Evolutionary conservation across 495 filamentous ascomycete genomes (phyloP).

Genomic region (Aspergillus campestris): DNA sequence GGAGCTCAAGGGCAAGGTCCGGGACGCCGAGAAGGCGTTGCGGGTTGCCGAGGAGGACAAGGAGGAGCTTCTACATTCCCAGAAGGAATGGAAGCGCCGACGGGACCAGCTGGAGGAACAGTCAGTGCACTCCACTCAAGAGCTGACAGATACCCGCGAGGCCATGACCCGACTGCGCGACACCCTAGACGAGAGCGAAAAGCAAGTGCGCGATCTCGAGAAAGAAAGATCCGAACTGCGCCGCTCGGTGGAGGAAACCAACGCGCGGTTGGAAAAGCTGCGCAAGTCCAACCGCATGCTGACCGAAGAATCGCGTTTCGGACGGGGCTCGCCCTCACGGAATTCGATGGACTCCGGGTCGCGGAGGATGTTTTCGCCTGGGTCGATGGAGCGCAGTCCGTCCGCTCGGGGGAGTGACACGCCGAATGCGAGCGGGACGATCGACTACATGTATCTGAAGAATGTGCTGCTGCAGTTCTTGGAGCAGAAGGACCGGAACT

Average conservation of each 20-base stretch:
- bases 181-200: conserved; percentile 79
- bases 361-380: conserved; percentile 31
- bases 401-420: conserved; percentile 34
- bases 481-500: conserved; percentile 86
- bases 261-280: conserved; percentile 66
- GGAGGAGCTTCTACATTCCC: conserved; percentile 58
- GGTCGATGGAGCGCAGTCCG: conserved; percentile 26
- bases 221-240: conserved; percentile 70
- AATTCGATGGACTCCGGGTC: conserved; percentile 61
- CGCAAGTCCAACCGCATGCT: conserved; percentile 59
- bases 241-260: conserved; percentile 67
- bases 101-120: conserved; percentile 65
- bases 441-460: conserved; percentile 86
- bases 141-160: conserved; percentile 62
- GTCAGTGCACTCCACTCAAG: conserved; percentile 57
- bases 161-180: conserved; percentile 74
- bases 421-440: conserved; percentile 25
- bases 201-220: conserved; percentile 70
- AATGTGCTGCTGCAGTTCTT: conserved; percentile 92
- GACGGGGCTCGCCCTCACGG: conserved; percentile 45
- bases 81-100: conserved; percentile 64
- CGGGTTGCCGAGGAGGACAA: conserved; percentile 59
- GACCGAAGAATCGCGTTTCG: conserved; percentile 33
- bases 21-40: conserved; percentile 73
- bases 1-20: conserved; percentile 67